A percentile compares a stretch with the other conserved stretches of the same genome.
phyloP scores from a whole-genome alignment of 140 eudicot genomes.

The Senecio squalidus region DNA sequence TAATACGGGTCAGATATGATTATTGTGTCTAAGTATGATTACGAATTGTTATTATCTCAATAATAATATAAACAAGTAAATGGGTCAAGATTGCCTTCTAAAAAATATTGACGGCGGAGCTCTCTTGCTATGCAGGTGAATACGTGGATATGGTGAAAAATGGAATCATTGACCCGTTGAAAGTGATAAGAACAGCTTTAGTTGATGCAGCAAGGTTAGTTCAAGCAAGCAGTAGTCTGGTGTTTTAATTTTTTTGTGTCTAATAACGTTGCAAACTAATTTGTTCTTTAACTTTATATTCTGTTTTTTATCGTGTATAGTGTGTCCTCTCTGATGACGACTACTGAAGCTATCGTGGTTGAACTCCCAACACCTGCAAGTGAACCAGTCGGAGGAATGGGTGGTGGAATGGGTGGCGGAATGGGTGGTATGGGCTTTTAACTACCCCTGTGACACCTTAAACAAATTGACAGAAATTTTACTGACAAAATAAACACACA shows the following conservation, averaged over 20 bases:
- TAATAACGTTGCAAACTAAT: background rate
- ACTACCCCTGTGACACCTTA: background rate
- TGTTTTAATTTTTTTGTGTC: background rate
- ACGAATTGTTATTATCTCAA: too few relatives aligned
- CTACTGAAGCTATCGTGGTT: slow-evolving; percentile 76
- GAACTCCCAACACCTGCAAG: slow-evolving; percentile 64
- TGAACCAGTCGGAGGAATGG: slow-evolving; percentile 63
- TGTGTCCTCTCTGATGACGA: slow-evolving; percentile 82
- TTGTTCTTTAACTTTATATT: background rate
- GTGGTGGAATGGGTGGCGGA: slow-evolving; percentile 79
- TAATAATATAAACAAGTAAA: too few relatives aligned
- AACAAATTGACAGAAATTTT: slow-evolving; percentile 13
- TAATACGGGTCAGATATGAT: too few relatives aligned
- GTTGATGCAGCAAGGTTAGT: slow-evolving; percentile 82
- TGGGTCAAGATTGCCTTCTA: too few relatives aligned
- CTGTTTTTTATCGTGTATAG: slow-evolving; percentile 33
- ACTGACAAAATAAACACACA: slow-evolving; percentile 11
- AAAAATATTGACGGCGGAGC: too few relatives aligned
- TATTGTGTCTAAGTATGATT: too few relatives aligned
- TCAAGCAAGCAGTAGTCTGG: slow-evolving; percentile 16
- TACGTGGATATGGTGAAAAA: slow-evolving; percentile 87
- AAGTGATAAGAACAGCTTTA: slow-evolving; percentile 74
- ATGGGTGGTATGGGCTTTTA: slow-evolving; percentile 79
- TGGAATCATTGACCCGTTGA: slow-evolving; percentile 77
- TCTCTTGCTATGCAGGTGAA: slow-evolving; percentile 45